Base-by-base conservation (phyloP, 176 grass and related monocot species). In the Oryza meyeriana region DNA sequence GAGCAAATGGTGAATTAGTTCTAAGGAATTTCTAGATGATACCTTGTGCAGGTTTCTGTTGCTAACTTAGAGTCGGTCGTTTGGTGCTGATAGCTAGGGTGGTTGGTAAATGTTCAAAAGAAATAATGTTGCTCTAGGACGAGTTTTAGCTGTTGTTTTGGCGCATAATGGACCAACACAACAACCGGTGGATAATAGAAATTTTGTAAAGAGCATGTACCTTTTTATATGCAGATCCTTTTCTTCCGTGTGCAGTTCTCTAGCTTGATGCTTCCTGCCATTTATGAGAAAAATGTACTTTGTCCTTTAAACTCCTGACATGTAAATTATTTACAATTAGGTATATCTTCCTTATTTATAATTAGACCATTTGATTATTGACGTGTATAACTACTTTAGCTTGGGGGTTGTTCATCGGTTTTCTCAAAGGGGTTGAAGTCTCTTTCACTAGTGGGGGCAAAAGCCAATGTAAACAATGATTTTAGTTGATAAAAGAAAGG, bases 211-310 rank as follows among this genome's bases (percentile, higher is more conserved):
- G 61, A 28, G 8, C 63, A 28, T 36, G 10, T 17, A 5, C 14
- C 16, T 61, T 38, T 28, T 0, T 17, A 29, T 31, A 18, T 64
- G 55, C 40, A 55, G 74, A 77, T 82, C 77, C 52, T 71, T 87
- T 38, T 24, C 78, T 87, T 81, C 11, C 57, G 4, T 5, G 22
- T 31, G 74, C 68, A 77, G 45, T 67, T 77, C 71, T 20, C 50
- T 88, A n/a, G n/a, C n/a, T n/a, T 78, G 26, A 66, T 79, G 28
- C 61, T 14, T 67, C 22, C 16, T 45, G 26, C 67, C 20, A n/a
- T 58, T 83, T 1, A 24, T 74, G 24, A 83, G 20, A 16, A 61
- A 40, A 69, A 66, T n/a, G 24, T 10, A 71, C 42, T 2, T 44
- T 83, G 4, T 78, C 32, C 41, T 50, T 42, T 31, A 65, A 36